A percentile compares a stretch with the other conserved stretches of the same genome.
These are phyloP conservation scores for Tieghemostelium lacteum DNA, from an alignment of 78 protist genomes.

Conservation along the genomic window DNA sequence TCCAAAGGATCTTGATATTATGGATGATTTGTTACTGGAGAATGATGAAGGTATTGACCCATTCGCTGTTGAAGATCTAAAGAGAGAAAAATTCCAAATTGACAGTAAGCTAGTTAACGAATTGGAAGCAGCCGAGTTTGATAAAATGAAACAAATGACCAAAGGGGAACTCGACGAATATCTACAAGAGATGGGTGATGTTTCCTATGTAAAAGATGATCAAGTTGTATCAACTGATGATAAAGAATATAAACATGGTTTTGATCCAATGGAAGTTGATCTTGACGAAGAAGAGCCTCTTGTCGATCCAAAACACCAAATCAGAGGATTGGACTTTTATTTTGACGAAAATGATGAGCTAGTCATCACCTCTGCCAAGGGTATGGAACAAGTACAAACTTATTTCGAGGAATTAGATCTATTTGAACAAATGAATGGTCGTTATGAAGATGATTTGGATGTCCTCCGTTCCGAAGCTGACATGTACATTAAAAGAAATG, in stretches of 20 bases:
- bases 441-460: conserved; percentile 32
- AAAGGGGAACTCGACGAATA: neutral
- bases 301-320: neutral
- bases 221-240: neutral
- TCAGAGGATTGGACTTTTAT: neutral
- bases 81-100: neutral
- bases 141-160: neutral
- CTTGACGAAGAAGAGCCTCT: neutral
- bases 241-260: neutral
- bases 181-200: too few species aligned
- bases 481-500: conserved; percentile 46
- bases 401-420: conserved; percentile 3
- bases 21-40: neutral
- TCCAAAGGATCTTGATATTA: neutral
- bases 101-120: neutral
- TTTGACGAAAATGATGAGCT: neutral
- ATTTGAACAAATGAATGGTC: neutral
- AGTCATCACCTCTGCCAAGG: conserved; percentile 6
- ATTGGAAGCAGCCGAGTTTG: neutral
- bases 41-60: neutral
- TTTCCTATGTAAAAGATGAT: neutral
- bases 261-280: neutral
- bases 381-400: neutral
- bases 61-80: neutral
- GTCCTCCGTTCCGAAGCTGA: conserved; percentile 52